Conservation (phyloP, 2,329 filamentous ascomycete species). For the Tolypocladium amazonense region DNA sequence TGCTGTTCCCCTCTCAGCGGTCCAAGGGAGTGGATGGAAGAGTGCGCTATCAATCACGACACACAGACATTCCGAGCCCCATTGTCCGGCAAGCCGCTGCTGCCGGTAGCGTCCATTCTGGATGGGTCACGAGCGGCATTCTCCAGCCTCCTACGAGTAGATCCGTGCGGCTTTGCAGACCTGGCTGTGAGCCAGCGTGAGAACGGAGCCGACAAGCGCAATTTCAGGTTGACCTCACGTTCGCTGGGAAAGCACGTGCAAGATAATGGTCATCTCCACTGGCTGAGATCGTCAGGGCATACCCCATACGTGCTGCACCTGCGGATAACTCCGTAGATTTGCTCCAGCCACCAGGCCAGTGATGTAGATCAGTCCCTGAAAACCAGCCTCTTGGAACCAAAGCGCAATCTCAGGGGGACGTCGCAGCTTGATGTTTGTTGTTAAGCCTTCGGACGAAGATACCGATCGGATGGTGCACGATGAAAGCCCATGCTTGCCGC, state of each 20-base stretch:
- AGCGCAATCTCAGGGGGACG: background rate
- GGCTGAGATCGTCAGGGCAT: background rate
- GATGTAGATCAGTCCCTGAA: background rate
- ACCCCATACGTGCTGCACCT: background rate
- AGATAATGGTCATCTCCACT: background rate
- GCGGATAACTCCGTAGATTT: background rate
- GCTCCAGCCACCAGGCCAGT: background rate
- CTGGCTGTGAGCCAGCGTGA: background rate
- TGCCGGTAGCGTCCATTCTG: background rate
- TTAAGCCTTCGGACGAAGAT: background rate
- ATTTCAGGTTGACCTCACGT: background rate
- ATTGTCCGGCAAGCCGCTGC: background rate
- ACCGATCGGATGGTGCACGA: background rate
- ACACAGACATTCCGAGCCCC: background rate
- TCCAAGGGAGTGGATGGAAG: background rate
- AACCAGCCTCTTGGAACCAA: background rate
- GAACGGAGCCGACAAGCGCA: background rate
- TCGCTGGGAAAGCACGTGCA: background rate
- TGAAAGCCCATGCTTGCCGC: background rate
- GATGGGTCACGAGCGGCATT: background rate
- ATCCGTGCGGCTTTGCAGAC: background rate
- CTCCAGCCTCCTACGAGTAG: background rate
- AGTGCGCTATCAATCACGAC: background rate
- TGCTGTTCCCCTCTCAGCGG: background rate
- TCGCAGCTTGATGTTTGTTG: background rate